Percentiles rank a stretch among this genome's conserved stretches.
Evolutionary conservation across 257 asterid species (phyloP).

Genomic region (Forsythia suspensa): DNA sequence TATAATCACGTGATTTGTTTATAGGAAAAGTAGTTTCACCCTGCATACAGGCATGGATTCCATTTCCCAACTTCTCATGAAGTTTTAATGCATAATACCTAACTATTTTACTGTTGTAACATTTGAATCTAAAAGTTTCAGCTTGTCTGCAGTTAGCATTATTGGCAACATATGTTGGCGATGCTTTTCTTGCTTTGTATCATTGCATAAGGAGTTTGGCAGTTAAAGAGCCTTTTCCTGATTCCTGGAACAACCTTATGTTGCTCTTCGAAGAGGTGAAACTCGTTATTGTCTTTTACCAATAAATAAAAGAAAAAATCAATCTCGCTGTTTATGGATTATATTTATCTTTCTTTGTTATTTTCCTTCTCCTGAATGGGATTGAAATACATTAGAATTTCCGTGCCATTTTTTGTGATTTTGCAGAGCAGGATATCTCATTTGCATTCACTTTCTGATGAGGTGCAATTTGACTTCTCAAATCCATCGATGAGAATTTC

Average conservation of each 20-base stretch:
- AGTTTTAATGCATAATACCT: not conserved
- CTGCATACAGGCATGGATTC: too few species aligned
- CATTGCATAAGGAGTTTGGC: conserved; percentile 87
- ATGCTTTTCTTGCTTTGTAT: conserved; percentile 83
- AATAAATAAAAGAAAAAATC: not conserved
- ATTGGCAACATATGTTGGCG: conserved; percentile 72
- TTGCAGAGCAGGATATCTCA: conserved; percentile 71
- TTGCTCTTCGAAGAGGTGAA: conserved; percentile 82
- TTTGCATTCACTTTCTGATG: conserved; percentile 40
- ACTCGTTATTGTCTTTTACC: not conserved
- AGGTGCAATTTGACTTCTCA: conserved; percentile 54
- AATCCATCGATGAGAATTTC: conserved; percentile 52
- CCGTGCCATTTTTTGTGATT: conserved; percentile 24
- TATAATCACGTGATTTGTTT: not conserved
- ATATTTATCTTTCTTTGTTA: not conserved
- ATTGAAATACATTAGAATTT: too few species aligned
- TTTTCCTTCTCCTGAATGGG: too few species aligned
- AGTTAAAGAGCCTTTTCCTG: conserved; percentile 90
- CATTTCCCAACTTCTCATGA: not conserved
- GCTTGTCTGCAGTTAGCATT: conserved; percentile 71
- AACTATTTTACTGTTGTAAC: not conserved
- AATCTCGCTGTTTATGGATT: not conserved
- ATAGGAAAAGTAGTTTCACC: not conserved
- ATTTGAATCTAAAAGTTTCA: conserved; percentile 4
- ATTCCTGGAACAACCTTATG: conserved; percentile 84